Evolutionary conservation across 2,329 filamentous ascomycete species (phyloP).

Genomic region (Septoria linicola): DNA sequence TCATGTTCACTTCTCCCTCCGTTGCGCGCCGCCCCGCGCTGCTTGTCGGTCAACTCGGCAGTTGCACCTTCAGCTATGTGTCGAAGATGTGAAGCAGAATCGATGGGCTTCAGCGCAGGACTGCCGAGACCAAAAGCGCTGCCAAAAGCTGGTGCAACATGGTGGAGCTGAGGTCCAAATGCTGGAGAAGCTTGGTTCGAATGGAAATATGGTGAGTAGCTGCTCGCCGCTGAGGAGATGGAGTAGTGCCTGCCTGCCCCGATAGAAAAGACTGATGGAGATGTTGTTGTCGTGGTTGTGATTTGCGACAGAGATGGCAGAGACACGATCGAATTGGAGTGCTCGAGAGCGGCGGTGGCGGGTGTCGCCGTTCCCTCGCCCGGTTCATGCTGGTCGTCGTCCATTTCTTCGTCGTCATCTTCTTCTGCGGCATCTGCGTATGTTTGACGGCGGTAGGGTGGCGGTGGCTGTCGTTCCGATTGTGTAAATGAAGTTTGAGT

Average conservation of each 20-base stretch:
- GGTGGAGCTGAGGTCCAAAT: slow-evolving; percentile 51
- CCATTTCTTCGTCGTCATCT: slow-evolving; percentile 60
- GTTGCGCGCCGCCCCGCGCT: slow-evolving; percentile 19
- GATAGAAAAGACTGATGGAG: slow-evolving; percentile 33
- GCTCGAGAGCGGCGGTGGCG: slow-evolving; percentile 24
- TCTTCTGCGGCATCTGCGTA: slow-evolving; percentile 43
- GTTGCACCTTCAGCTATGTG: slow-evolving; percentile 32
- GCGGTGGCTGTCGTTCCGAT: slow-evolving; percentile 22
- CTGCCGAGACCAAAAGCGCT: slow-evolving; percentile 34
- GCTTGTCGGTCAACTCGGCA: slow-evolving; percentile 31
- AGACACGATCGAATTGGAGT: slow-evolving; percentile 35
- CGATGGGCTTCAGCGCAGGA: slow-evolving; percentile 56
- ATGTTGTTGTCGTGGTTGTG: slow-evolving; percentile 44
- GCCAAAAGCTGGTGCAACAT: slow-evolving; percentile 28
- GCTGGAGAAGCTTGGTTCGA: slow-evolving; percentile 58
- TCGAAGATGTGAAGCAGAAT: slow-evolving; percentile 39
- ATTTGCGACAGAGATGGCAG: slow-evolving; percentile 41
- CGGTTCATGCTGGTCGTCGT: slow-evolving; percentile 39
- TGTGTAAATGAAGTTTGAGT: slow-evolving; percentile 44
- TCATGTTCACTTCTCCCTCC: slow-evolving; percentile 35
- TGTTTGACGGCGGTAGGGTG: slow-evolving; percentile 11
- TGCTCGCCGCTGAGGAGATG: slow-evolving; percentile 42
- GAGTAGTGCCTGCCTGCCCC: slow-evolving; percentile 38
- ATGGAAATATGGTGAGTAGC: slow-evolving; percentile 41
- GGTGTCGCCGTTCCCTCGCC: slow-evolving; percentile 37